A percentile compares a stretch with the other conserved stretches of the same genome.
Evolutionary conservation across 139 green algal species (phyloP).

Genomic region (Coelastrella sp.): DNA sequence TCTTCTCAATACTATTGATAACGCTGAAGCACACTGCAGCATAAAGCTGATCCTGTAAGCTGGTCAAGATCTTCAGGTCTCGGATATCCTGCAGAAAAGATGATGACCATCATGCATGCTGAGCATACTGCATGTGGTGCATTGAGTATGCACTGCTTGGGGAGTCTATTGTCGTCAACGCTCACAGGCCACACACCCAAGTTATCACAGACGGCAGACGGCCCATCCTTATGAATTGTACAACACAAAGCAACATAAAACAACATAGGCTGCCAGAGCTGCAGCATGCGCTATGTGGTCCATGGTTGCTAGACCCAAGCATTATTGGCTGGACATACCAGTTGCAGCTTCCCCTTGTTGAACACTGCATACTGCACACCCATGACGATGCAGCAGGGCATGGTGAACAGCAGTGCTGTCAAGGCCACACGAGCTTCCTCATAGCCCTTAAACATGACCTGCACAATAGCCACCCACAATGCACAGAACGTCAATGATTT

Average conservation of each 20-base stretch:
- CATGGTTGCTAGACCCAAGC: neutral
- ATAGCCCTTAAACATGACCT: constrained; percentile 57
- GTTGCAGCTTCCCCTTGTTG: constrained; percentile 23
- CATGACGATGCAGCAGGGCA: constrained; percentile 57
- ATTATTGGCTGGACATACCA: neutral
- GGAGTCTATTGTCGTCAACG: too few relatives aligned
- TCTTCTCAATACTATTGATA: constrained; percentile 50
- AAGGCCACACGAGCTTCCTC: constrained; percentile 61
- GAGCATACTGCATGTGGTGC: too few relatives aligned
- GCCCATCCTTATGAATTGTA: too few relatives aligned
- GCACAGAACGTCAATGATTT: too few relatives aligned
- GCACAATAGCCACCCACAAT: neutral
- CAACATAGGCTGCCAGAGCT: too few relatives aligned
- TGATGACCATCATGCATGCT: too few relatives aligned
- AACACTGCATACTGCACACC: constrained; percentile 57
- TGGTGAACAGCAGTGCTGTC: constrained; percentile 56
- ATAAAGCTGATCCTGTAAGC: constrained; percentile 45
- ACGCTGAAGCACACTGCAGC: constrained; percentile 48
- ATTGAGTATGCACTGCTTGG: too few relatives aligned
- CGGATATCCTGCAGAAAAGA: constrained; percentile 13
- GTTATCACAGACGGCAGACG: too few relatives aligned
- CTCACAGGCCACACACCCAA: too few relatives aligned
- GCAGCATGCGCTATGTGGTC: neutral
- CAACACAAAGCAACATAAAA: too few relatives aligned
- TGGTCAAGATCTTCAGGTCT: constrained; percentile 35